A percentile compares a stretch with the other conserved stretches of the same genome.
These are phyloP conservation scores for Magnaporthiopsis incrustans DNA, from an alignment of 2,329 filamentous ascomycete genomes.

Conservation along the genomic window DNA sequence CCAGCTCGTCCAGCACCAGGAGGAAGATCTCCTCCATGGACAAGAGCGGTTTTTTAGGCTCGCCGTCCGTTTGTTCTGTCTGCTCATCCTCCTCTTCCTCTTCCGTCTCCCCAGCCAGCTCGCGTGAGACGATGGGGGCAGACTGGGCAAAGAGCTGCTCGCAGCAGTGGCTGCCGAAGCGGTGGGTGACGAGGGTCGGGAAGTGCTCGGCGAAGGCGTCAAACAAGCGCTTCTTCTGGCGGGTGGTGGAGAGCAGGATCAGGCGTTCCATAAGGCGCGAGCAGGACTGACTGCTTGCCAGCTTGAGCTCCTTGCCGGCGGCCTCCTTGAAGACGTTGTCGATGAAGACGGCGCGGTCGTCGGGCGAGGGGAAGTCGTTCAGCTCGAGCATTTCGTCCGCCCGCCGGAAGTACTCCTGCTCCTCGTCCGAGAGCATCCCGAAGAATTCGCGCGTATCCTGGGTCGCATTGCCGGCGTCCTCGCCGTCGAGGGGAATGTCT, in stretches of 20 bases:
- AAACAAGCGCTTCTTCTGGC: slow-evolving; percentile 82
- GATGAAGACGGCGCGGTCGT: slow-evolving; percentile 65
- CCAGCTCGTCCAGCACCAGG: slow-evolving; percentile 76
- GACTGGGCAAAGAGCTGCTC: slow-evolving; percentile 84
- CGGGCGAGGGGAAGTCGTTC: slow-evolving; percentile 73
- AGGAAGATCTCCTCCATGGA: slow-evolving; percentile 84
- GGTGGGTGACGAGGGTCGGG: slow-evolving; percentile 81
- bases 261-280: slow-evolving; percentile 88
- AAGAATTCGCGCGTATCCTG: slow-evolving; percentile 61
- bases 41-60: slow-evolving; percentile 39
- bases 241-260: slow-evolving; percentile 69
- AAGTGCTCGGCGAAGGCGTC: slow-evolving; percentile 81
- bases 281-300: slow-evolving; percentile 92
- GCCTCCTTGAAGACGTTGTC: slow-evolving; percentile 82
- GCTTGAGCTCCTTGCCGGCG: slow-evolving; percentile 86
- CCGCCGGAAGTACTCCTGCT: slow-evolving; percentile 90
- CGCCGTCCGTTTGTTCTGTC: slow-evolving; percentile 28
- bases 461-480: slow-evolving; percentile 8
- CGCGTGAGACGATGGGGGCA: slow-evolving; percentile 69
- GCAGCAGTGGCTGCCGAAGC: slow-evolving; percentile 95
- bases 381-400: slow-evolving; percentile 85
- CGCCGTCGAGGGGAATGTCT: slow-evolving; percentile 19
- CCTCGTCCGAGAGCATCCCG: slow-evolving; percentile 82
- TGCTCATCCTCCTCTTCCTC: slow-evolving; percentile 32
- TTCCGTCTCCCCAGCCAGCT: slow-evolving; percentile 46